A percentile compares a stretch with the other conserved stretches of the same genome.
Conservation (phyloP, 768 basidiomycete genomes). For the Cystofilobasidium macerans region DNA sequence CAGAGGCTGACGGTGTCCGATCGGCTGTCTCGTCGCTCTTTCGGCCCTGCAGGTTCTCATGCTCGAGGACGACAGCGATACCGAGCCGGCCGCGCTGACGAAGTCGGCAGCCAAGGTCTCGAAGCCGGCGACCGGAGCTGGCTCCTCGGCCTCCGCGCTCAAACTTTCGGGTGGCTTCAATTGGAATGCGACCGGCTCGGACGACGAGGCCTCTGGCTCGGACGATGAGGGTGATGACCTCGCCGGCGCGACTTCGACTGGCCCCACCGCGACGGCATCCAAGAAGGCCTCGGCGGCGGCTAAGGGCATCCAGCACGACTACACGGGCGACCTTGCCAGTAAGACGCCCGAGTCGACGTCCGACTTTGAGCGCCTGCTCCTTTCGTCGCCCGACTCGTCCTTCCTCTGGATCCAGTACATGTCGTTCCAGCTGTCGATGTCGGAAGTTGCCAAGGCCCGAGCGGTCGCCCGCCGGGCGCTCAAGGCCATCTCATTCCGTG, state of each 20-base stretch:
- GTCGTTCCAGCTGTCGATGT: conserved; percentile 95
- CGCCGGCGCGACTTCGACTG: conserved; percentile 23
- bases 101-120: conserved; percentile 18
- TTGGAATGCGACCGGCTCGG: conserved; percentile 36
- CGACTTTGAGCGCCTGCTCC: conserved; percentile 85
- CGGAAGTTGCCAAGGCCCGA: conserved; percentile 88
- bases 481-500: conserved; percentile 79
- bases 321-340: conserved; percentile 74
- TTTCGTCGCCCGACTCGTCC: conserved; percentile 92
- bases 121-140: conserved; percentile 15
- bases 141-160: conserved; percentile 25
- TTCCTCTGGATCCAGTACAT: conserved; percentile 99
- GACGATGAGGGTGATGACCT: conserved; percentile 34
- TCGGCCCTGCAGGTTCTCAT: conserved; percentile 14
- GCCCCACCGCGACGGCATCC: conserved; percentile 11
- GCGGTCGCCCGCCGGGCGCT: conserved; percentile 75
- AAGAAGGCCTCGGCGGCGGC: conserved; percentile 48
- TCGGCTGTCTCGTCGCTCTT: background rate
- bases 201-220: conserved; percentile 37
- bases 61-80: conserved; percentile 30
- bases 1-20: background rate
- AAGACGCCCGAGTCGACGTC: conserved; percentile 78
- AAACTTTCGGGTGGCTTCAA: conserved; percentile 37
- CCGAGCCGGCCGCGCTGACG: background rate
- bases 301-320: conserved; percentile 39